Percentiles rank a stretch among this genome's conserved stretches.
phyloP scores from a whole-genome alignment of 1,284 basidiomycete genomes.

The Naganishia liquefaciens region DNA sequence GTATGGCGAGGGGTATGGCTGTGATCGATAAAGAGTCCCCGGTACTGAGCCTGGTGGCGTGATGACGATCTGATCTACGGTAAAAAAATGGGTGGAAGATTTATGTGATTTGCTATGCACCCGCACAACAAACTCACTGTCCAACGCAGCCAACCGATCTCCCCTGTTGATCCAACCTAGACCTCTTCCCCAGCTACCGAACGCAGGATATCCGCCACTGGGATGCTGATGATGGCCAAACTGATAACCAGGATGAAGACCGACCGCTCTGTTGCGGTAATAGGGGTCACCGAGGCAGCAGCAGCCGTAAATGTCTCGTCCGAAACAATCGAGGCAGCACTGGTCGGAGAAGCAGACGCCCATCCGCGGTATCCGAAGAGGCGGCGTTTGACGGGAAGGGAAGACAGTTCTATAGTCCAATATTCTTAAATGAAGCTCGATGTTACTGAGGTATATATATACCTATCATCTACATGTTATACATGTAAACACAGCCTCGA shows the following conservation, averaged over 20 bases:
- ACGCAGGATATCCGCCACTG: conserved; percentile 22
- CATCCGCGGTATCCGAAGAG: conserved; percentile 5
- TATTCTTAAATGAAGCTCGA: too few relatives aligned
- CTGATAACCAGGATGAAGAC: conserved; percentile 7
- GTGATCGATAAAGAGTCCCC: not conserved
- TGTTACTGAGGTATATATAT: too few relatives aligned
- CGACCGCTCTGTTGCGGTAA: not conserved
- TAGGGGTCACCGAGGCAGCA: conserved; percentile 17
- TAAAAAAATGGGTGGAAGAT: not conserved
- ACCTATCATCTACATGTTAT: too few relatives aligned
- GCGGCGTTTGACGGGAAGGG: not conserved
- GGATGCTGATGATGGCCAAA: conserved; percentile 21
- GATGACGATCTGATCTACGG: conserved; percentile 1
- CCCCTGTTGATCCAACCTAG: conserved; percentile 10
- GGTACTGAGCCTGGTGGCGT: not conserved
- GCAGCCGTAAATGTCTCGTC: conserved; percentile 24
- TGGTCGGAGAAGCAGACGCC: conserved; percentile 25
- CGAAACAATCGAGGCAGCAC: conserved; percentile 28
- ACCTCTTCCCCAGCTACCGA: conserved; percentile 9
- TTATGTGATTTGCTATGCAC: not conserved
- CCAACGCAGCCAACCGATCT: conserved; percentile 7
- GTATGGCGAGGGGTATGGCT: not conserved
- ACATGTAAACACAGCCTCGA: too few relatives aligned
- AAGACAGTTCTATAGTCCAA: too few relatives aligned
- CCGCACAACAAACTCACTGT: not conserved